Base-by-base conservation (phyloP, 805 yeast genomes). In the Myxozyma geophila region DNA sequence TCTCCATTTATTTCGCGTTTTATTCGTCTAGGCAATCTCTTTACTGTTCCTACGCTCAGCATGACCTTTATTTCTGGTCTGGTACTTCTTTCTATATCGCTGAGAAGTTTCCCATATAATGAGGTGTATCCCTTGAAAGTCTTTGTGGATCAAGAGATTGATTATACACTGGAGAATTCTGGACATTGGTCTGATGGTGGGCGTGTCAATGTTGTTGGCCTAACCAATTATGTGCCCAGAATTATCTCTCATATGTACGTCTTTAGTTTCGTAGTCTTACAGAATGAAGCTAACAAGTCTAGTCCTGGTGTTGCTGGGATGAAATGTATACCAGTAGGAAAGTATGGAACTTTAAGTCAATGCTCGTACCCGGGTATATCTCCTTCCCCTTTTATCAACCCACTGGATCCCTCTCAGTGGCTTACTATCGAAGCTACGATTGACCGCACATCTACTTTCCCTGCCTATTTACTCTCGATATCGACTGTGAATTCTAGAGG, bases 121-220 rank as follows among this genome's bases (percentile, higher is more conserved):
- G 67, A 59, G 39, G 15, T 37, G 9, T 13, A 41, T 10, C 67
- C 67, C 8, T 48, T 66, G 50, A 66, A 66, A 43, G 48, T 66
- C 1, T 63, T 50, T 43, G n/a, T 54, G 47, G 64, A 58, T 23
- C 66, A 59, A 33, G 50, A 36, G 23, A 49, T 63, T 23, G 56
- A 60, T 36, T 49, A 65, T 28, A 63, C 66, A 12, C 46, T 47
- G n/a, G 43, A 48, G 2, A 50, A 56, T 7, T 37, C 54, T 33
- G 63, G 44, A 7, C 46, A 59, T 19, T 44, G 47, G 53, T 33
- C 55, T 13, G 62, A 52, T 33, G 61, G 58, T 40, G 63, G 63
- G 10, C 33, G 43, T 19, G 47, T 52, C 12, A 43, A 17, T 21
- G 52, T 66, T 28, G 21, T 55, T 7, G 69, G 69, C 6, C 7